Percentiles rank a stretch among this genome's conserved stretches.
These are phyloP conservation scores for Heterobasidion occidentale DNA, from an alignment of 1,284 basidiomycete species.

Conservation along the genomic window DNA sequence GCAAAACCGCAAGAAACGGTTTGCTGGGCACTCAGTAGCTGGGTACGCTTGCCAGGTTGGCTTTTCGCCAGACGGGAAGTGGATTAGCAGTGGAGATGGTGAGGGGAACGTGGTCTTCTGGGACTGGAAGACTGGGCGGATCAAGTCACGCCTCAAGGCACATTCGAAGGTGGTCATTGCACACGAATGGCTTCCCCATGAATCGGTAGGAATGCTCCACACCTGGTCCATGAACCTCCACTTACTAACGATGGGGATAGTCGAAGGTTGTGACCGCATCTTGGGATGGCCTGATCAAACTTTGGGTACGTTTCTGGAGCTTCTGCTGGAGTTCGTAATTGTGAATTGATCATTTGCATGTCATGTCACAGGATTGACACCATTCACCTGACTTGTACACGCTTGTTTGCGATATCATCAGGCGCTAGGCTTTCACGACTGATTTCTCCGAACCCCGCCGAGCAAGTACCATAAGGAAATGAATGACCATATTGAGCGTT, in stretches of 20 bases:
- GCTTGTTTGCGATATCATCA: slow-evolving; percentile 1
- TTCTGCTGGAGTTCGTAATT: background rate
- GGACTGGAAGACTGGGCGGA: slow-evolving; percentile 98
- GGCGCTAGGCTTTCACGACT: background rate
- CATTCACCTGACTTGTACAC: background rate
- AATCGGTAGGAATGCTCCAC: slow-evolving; percentile 60
- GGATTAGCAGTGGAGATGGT: slow-evolving; percentile 94
- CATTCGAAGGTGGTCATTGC: slow-evolving; percentile 95
- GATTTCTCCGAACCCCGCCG: background rate
- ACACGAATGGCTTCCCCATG: slow-evolving; percentile 97
- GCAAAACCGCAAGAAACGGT: slow-evolving; percentile 97
- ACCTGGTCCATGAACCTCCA: background rate
- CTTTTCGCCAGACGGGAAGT: slow-evolving; percentile 96
- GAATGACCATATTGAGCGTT: too few species aligned
- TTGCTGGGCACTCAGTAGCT: slow-evolving; percentile 92
- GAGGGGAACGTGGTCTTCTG: slow-evolving; percentile 96
- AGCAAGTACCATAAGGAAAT: background rate
- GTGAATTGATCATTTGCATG: background rate
- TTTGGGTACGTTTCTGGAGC: slow-evolving; percentile 62
- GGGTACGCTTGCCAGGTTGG: slow-evolving; percentile 96
- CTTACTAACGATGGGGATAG: slow-evolving; percentile 30
- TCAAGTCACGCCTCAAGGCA: slow-evolving; percentile 83
- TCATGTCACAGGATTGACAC: slow-evolving; percentile 12
- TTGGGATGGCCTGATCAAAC: slow-evolving; percentile 96
- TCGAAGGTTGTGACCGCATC: slow-evolving; percentile 94